Evolutionary conservation across 129 eudicot genomes (phyloP), one percentile per base, ranked within the genome.

Genomic region (Kitagawia praeruptora): DNA sequence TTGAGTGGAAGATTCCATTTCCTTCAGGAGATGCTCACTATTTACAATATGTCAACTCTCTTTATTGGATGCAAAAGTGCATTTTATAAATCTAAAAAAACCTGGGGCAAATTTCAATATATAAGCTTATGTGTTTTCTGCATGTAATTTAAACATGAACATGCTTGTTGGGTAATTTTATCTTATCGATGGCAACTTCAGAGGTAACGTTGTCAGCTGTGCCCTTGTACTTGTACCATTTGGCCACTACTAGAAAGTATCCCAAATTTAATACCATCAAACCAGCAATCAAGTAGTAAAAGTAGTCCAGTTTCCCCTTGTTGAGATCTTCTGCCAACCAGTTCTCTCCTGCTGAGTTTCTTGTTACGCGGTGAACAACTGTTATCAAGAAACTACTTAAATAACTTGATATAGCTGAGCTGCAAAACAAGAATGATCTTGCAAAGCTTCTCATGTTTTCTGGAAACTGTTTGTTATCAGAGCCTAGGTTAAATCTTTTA

Each of bases 401-500:
- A 34, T 69, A 69, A 69, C 74, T 69, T 8, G 74, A 69, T 34
- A 69, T 15, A 1, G 44, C 74, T 5, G 21, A 27, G 9, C 74
- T 15, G 39, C 74, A 69, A 34, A 69, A 69, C 21, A 34, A 34
- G 74, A 69, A 69, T 37, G 74, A 69, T 31, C 74, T 45, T 34
- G 11, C 74, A 69, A 69, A 31, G 41, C 74, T 69, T 69, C 74
- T 69, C 74, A 69, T 69, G 74, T 69, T 69, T 69, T 69, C 74
- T 0, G 74, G 74, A 9, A 69, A 69, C 41, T 69, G 74, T 69
- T 69, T 69, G 74, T 69, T n/a, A n/a, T n/a, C n/a, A n/a, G n/a
- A n/a, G n/a, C n/a, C n/a, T n/a, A n/a, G n/a, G n/a, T n/a, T n/a
- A n/a, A n/a, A n/a, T n/a, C n/a, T n/a, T n/a, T n/a, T n/a, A n/a